Conservation (phyloP, 2,329 filamentous ascomycete species). For the Cladophialophora carrionii region DNA sequence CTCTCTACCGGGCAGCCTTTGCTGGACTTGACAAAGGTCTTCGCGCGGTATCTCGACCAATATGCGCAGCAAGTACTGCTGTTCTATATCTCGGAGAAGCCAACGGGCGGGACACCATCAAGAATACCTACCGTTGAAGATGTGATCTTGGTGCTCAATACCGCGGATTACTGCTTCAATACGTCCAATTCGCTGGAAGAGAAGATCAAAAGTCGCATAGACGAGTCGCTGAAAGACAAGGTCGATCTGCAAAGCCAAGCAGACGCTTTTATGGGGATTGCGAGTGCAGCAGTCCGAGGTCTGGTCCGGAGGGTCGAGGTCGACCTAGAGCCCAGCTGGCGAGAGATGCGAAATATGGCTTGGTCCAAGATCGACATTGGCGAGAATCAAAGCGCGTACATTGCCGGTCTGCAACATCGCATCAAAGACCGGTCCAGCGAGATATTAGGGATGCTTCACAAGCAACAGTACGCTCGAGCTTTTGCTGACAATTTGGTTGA, state of each 20-base stretch:
- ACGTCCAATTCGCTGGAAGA: constrained; percentile 94
- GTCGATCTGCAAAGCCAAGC: constrained; percentile 92
- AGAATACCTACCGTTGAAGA: constrained; percentile 66
- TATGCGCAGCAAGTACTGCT: constrained; percentile 93
- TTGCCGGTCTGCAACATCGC: constrained; percentile 75
- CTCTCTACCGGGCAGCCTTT: constrained; percentile 87
- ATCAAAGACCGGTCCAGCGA: constrained; percentile 73
- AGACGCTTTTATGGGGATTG: constrained; percentile 93
- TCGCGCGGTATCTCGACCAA: constrained; percentile 91
- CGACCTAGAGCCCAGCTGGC: constrained; percentile 83
- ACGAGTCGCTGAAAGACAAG: constrained; percentile 71
- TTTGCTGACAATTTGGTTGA: constrained; percentile 98
- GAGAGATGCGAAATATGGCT: constrained; percentile 94
- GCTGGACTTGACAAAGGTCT: constrained; percentile 78
- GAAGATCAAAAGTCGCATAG: constrained; percentile 88
- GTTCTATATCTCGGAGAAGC: constrained; percentile 66
- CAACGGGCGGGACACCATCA: constrained; percentile 59
- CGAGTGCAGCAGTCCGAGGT: constrained; percentile 79
- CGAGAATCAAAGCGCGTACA: constrained; percentile 90
- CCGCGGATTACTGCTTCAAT: constrained; percentile 93
- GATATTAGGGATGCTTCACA: constrained; percentile 76
- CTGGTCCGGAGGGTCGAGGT: constrained; percentile 82
- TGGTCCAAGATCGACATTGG: constrained; percentile 94
- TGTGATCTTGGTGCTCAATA: constrained; percentile 85
- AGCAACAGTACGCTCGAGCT: constrained; percentile 90